These are phyloP conservation scores for Thelonectria olida DNA, from an alignment of 2,329 filamentous ascomycete genomes.

Conservation along the genomic window DNA sequence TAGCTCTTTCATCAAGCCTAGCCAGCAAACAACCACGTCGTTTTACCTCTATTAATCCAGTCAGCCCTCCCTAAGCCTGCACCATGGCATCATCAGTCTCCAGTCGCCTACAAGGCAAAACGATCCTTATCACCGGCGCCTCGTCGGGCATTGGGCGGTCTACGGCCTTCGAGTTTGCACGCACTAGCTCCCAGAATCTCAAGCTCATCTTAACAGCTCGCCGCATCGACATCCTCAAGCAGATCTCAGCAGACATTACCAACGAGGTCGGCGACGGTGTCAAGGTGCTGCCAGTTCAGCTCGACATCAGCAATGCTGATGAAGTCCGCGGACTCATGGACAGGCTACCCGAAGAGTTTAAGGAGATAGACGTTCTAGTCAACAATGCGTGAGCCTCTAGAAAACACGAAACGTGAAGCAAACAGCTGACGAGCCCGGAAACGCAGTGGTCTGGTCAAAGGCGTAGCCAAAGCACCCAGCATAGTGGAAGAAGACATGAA, in stretches of 20 bases:
- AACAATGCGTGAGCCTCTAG: constrained; percentile 84
- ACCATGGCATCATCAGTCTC: constrained; percentile 68
- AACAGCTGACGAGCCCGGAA: background rate
- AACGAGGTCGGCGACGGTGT: constrained; percentile 81
- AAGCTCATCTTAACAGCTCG: constrained; percentile 89
- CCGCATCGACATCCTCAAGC: constrained; percentile 78
- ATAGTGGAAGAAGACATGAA: constrained; percentile 87
- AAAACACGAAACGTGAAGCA: background rate
- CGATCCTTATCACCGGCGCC: constrained; percentile 88
- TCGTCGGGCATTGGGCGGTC: constrained; percentile 88
- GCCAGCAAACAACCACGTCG: no score
- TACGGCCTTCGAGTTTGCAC: constrained; percentile 89
- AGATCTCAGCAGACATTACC: constrained; percentile 79
- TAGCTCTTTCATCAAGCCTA: no score
- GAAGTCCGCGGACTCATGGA: constrained; percentile 78
- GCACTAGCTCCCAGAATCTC: constrained; percentile 79
- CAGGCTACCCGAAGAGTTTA: constrained; percentile 80
- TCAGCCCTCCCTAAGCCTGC: constrained; percentile 41
- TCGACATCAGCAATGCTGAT: constrained; percentile 84
- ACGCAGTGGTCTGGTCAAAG: constrained; percentile 83
- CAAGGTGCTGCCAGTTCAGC: constrained; percentile 80
- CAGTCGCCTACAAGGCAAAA: constrained; percentile 92
- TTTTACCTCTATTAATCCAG: background rate
- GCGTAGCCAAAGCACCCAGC: constrained; percentile 83
- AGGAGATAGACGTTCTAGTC: constrained; percentile 85